Base-by-base conservation (phyloP, 169 alveolate species). In the Plasmodium fragile region DNA sequence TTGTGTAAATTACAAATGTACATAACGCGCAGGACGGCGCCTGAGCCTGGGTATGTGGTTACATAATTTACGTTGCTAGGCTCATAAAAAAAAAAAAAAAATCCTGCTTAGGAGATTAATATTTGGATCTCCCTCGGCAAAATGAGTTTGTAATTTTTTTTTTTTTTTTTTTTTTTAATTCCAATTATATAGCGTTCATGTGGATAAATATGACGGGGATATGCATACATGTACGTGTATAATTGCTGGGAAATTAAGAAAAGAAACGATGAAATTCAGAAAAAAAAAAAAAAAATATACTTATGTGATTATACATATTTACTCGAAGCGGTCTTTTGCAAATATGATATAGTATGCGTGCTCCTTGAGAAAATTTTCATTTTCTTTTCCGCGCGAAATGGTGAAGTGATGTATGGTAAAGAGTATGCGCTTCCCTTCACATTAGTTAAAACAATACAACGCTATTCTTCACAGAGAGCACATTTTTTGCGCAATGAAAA, bases 141-240 rank as follows among this genome's bases (percentile, higher is more conserved):
- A 65, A 65, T 65, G 36, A 25, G 75, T 28, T 25, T 3, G 41
- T 5, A 65, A 65, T 65, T 65, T 65, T 65, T 65, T 65, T 65
- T 65, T 43, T 59, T 59, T 59, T 59, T 59, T 43, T 49, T 65
- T 65, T 65, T 65, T 65, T 65, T 65, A 65, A 65, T 28, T 65
- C 36, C 75, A 65, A 28, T 65, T 65, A 25, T 65, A 65, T 25
- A 65, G 36, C 11, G 75, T 22, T 65, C 75, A 65, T 25, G 18
- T 65, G 36, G 36, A 65, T 65, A 65, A 65, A 65, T 28, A 25
- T 28, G n/a, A 25, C 36, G 75, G 18, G 75, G 32, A n/a, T 65
- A 65, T 65, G 75, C 75, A 65, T 65, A 65, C n/a, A 65, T 65
- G 75, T 65, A 65, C 75, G n/a, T 65, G n/a, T 25, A 65, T 65